Percentiles rank a stretch among this genome's conserved stretches.
These are phyloP conservation scores for Suillus subalutaceus DNA, from an alignment of 768 basidiomycete species.

Conservation along the genomic window DNA sequence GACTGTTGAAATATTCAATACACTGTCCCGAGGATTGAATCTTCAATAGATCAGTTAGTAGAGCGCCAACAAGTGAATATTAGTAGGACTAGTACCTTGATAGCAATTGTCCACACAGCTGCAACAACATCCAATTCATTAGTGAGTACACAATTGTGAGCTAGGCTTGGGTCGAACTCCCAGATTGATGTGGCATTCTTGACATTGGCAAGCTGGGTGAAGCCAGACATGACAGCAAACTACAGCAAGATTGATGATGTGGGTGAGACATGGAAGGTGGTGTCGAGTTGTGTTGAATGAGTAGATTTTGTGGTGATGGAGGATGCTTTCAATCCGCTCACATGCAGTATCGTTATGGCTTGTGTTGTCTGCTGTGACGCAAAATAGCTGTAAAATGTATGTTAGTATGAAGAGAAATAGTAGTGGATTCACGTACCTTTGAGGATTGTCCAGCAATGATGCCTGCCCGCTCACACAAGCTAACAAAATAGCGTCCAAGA, in stretches of 20 bases:
- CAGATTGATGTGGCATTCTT: slow-evolving; percentile 35
- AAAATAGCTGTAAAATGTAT: slow-evolving; percentile 19
- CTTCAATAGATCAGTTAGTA: slow-evolving; percentile 12
- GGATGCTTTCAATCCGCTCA: slow-evolving; percentile 19
- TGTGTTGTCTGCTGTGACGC: slow-evolving; percentile 27
- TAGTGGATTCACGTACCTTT: slow-evolving; percentile 24
- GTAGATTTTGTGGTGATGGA: slow-evolving; percentile 5
- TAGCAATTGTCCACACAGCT: slow-evolving; percentile 29
- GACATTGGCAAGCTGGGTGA: slow-evolving; percentile 33
- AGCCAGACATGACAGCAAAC: slow-evolving; percentile 31
- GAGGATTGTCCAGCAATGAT: slow-evolving; percentile 20
- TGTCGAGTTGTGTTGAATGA: slow-evolving; percentile 20
- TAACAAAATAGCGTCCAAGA: slow-evolving; percentile 28
- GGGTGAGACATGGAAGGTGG: slow-evolving; percentile 30
- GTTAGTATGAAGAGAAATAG: slow-evolving; percentile 8
- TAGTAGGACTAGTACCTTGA: slow-evolving; percentile 30
- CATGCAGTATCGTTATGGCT: slow-evolving; percentile 26
- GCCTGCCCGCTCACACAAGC: slow-evolving; percentile 28
- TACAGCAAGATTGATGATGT: slow-evolving; percentile 31
- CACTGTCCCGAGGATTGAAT: slow-evolving; percentile 28
- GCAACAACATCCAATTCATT: slow-evolving; percentile 35
- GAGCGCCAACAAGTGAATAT: not conserved
- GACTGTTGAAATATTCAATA: slow-evolving; percentile 25
- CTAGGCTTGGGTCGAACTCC: slow-evolving; percentile 33
- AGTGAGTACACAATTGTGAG: slow-evolving; percentile 27